A percentile compares a stretch with the other conserved stretches of the same genome.
These are phyloP conservation scores for Balakata baccata DNA, from an alignment of 345 rosid species.

Conservation along the genomic window DNA sequence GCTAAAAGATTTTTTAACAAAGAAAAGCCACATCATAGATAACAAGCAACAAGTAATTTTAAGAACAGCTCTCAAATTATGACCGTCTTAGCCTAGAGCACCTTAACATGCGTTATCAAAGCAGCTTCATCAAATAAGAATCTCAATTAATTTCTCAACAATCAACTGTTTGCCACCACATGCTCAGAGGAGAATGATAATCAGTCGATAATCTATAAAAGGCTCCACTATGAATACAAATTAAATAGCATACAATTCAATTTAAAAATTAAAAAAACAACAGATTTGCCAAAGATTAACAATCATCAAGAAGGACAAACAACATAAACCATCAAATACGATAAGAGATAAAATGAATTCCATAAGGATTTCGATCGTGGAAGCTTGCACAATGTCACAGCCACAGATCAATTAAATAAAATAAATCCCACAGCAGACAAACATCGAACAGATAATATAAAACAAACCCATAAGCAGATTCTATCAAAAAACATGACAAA, in stretches of 20 bases:
- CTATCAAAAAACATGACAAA: conserved; percentile 16
- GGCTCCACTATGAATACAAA: not conserved
- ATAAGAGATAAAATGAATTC: not conserved
- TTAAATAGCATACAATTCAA: not conserved
- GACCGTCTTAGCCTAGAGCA: not conserved
- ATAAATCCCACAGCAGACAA: not conserved
- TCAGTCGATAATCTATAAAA: not conserved
- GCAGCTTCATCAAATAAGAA: not conserved
- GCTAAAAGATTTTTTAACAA: no score
- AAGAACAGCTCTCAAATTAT: not conserved
- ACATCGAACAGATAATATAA: not conserved
- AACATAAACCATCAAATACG: not conserved
- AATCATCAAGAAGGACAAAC: not conserved
- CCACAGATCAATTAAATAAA: conserved; percentile 2
- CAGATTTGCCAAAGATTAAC: not conserved
- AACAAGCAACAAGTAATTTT: not conserved
- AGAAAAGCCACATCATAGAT: no score
- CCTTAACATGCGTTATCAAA: not conserved
- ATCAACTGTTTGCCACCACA: not conserved
- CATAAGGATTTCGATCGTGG: not conserved
- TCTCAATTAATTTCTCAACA: not conserved
- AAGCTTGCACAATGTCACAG: not conserved
- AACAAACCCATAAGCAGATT: not conserved
- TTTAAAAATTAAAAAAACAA: not conserved
- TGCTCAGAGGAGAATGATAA: not conserved